phyloP scores from a whole-genome alignment of 139 green algal species.

The Auxenochlorella pyrenoidosa region DNA sequence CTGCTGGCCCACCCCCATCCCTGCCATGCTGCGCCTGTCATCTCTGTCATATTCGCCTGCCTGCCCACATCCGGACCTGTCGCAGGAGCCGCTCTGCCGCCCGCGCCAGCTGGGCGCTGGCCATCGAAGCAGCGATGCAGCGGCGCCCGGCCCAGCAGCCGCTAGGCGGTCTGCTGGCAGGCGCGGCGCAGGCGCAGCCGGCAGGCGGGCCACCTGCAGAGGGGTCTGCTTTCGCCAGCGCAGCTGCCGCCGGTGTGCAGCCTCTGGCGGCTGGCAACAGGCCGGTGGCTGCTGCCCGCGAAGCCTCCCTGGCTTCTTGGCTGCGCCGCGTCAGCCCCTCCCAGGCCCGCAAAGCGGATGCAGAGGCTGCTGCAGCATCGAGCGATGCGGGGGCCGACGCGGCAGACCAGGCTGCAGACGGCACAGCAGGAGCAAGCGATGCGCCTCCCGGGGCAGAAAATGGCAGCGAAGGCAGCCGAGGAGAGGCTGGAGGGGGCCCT shows the following conservation, averaged over 20 bases:
- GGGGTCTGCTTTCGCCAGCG: neutral
- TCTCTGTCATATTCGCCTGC: neutral
- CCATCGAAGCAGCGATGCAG: slow-evolving; percentile 9
- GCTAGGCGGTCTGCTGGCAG: neutral
- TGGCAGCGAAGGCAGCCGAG: too few relatives aligned
- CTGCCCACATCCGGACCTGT: neutral
- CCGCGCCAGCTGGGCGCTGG: neutral
- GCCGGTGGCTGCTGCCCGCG: neutral
- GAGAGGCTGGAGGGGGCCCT: too few relatives aligned
- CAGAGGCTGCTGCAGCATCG: neutral
- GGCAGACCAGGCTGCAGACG: neutral
- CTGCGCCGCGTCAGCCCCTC: neutral
- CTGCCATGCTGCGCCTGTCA: too few relatives aligned
- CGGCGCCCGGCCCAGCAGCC: neutral
- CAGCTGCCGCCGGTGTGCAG: neutral
- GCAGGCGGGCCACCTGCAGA: neutral
- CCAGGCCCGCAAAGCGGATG: neutral
- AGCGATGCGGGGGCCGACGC: neutral
- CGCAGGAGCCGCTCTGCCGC: neutral
- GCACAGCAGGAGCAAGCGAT: neutral
- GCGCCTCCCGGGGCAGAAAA: neutral
- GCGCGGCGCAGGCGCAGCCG: neutral
- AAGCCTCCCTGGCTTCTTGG: neutral
- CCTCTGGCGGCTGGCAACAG: too few relatives aligned
- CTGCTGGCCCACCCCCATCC: neutral